Conservation (phyloP, 1,284 basidiomycete genomes). For the Violaceomyces palustris region DNA sequence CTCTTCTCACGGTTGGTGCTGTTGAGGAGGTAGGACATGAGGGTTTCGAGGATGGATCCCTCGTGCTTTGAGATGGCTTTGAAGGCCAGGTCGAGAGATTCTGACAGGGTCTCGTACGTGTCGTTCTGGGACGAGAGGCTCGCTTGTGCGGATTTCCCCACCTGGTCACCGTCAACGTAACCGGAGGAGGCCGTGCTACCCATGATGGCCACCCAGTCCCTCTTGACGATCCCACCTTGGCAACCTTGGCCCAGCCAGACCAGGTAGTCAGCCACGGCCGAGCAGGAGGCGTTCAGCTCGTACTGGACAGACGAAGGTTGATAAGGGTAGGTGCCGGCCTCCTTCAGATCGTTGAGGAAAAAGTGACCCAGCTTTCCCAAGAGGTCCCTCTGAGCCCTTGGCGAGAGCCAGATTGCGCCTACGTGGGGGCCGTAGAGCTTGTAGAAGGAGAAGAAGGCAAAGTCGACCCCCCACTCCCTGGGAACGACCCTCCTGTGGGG, state of each 20-base stretch:
- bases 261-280: slow-evolving; percentile 65
- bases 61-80: slow-evolving; percentile 57
- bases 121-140: too few species aligned
- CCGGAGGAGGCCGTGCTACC: too few species aligned
- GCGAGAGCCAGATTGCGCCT: slow-evolving; percentile 63
- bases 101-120: too few species aligned
- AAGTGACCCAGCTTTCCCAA: slow-evolving; percentile 65
- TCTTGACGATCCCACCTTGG: slow-evolving; percentile 1
- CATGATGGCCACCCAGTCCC: slow-evolving; percentile 9
- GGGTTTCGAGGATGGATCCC: slow-evolving; percentile 53
- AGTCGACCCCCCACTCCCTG: slow-evolving; percentile 67
- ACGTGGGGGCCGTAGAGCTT: slow-evolving; percentile 74
- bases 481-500: slow-evolving; percentile 69
- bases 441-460: slow-evolving; percentile 68
- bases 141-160: too few species aligned
- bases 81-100: slow-evolving; percentile 43
- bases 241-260: slow-evolving; percentile 55
- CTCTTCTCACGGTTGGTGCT: slow-evolving; percentile 55
- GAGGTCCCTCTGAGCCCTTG: slow-evolving; percentile 56
- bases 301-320: slow-evolving; percentile 60
- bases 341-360: slow-evolving; percentile 58
- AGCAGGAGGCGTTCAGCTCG: slow-evolving; percentile 63
- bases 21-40: slow-evolving; percentile 57
- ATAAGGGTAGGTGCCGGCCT: slow-evolving; percentile 63
- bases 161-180: too few species aligned